Conservation (phyloP, 2,329 filamentous ascomycete genomes). For the Xylaria arbuscula region DNA sequence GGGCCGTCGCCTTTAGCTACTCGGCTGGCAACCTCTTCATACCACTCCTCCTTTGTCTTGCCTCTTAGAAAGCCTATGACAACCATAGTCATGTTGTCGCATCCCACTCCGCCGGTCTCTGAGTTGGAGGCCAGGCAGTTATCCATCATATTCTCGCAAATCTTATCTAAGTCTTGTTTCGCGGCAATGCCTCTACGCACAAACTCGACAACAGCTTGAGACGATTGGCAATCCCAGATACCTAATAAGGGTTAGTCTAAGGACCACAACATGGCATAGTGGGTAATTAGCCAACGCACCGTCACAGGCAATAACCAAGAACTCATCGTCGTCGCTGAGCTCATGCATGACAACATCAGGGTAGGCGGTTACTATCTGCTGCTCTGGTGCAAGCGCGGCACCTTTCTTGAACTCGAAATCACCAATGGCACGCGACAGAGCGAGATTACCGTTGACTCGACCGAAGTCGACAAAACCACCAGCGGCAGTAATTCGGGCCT, state of each 20-base stretch:
- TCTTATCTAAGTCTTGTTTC: conserved; percentile 92
- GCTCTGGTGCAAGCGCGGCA: conserved; percentile 94
- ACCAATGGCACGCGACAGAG: conserved; percentile 94
- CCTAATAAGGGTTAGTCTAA: conserved; percentile 66
- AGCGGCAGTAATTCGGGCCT: conserved; percentile 93
- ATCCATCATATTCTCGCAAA: conserved; percentile 99
- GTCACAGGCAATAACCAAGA: conserved; percentile 91
- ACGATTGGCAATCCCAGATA: conserved; percentile 99
- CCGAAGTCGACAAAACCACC: conserved; percentile 99
- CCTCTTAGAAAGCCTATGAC: conserved; percentile 90
- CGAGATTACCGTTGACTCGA: conserved; percentile 97
- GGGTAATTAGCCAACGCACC: conserved; percentile 65
- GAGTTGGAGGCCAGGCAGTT: conserved; percentile 98
- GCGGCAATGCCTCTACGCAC: conserved; percentile 95
- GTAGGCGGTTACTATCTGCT: conserved; percentile 97
- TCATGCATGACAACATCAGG: conserved; percentile 95
- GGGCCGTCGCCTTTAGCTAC: conserved; percentile 97
- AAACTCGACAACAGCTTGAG: conserved; percentile 96
- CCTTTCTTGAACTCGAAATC: conserved; percentile 99
- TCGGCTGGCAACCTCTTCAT: conserved; percentile 91
- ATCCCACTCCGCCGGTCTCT: conserved; percentile 96
- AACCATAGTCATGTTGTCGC: conserved; percentile 99
- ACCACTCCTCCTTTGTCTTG: conserved; percentile 97
- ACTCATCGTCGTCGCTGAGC: conserved; percentile 92
- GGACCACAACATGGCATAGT: neutral